These are phyloP conservation scores for Trifolium dubium DNA, from an alignment of 306 rosid genomes.

Conservation along the genomic window DNA sequence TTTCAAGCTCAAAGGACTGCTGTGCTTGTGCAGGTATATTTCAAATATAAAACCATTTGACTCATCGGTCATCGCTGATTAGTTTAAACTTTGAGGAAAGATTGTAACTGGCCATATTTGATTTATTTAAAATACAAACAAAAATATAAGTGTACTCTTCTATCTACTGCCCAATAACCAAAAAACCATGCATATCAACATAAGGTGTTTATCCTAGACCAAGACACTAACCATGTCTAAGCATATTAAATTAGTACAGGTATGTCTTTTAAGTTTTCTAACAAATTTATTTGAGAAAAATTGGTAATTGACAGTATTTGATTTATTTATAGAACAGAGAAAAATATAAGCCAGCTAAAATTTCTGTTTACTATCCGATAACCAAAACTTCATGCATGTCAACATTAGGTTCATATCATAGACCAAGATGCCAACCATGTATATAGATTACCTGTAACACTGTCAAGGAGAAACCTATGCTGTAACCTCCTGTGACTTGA, in stretches of 20 bases:
- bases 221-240: slow-evolving; percentile 22
- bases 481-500: slow-evolving; percentile 97
- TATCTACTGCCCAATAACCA: slow-evolving; percentile 31
- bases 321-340: slow-evolving; percentile 16
- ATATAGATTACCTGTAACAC: slow-evolving; percentile 79
- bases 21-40: neutral
- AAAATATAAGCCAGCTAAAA: slow-evolving; percentile 34
- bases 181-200: neutral
- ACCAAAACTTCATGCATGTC: slow-evolving; percentile 9
- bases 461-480: slow-evolving; percentile 88
- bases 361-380: slow-evolving; percentile 17
- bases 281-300: slow-evolving; percentile 31
- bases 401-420: slow-evolving; percentile 16
- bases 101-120: neutral
- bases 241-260: slow-evolving; percentile 19
- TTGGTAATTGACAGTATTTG: slow-evolving; percentile 1
- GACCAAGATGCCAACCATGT: slow-evolving; percentile 30
- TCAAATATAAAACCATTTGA: slow-evolving; percentile 16
- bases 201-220: slow-evolving; percentile 24
- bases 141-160: slow-evolving; percentile 24
- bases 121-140: slow-evolving; percentile 28
- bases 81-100: slow-evolving; percentile 10
- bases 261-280: slow-evolving; percentile 16
- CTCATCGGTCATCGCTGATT: neutral
- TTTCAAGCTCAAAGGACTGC: slow-evolving; percentile 22